phyloP scores from a whole-genome alignment of 352 stramenopile species.

The Globisporangium nunn region DNA sequence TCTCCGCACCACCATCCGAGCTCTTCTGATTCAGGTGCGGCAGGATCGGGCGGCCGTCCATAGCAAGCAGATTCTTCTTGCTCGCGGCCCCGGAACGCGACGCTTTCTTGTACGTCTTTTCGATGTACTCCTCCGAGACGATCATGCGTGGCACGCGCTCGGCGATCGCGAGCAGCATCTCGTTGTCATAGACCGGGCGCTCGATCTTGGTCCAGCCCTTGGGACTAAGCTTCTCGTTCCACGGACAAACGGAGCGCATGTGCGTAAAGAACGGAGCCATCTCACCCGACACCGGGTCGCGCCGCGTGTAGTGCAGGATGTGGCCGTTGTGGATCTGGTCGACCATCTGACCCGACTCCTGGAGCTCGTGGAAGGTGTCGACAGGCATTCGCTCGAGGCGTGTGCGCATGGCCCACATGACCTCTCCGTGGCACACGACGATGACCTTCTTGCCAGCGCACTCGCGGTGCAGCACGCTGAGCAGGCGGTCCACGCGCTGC shows the following conservation, averaged over 20 bases:
- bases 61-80: slow-evolving; percentile 11
- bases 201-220: slow-evolving; percentile 88
- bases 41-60: slow-evolving; percentile 6
- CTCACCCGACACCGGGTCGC: slow-evolving; percentile 57
- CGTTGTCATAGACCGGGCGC: slow-evolving; percentile 85
- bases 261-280: slow-evolving; percentile 85
- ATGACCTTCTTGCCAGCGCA: slow-evolving; percentile 73
- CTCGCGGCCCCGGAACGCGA: slow-evolving; percentile 9
- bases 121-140: slow-evolving; percentile 84
- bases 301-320: slow-evolving; percentile 84
- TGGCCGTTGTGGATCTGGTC: slow-evolving; percentile 89
- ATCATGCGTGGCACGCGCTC: slow-evolving; percentile 85
- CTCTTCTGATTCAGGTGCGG: slow-evolving; percentile 5
- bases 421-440: slow-evolving; percentile 83
- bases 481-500: slow-evolving; percentile 71
- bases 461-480: slow-evolving; percentile 76
- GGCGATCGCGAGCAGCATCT: slow-evolving; percentile 77
- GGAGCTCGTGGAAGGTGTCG: slow-evolving; percentile 81
- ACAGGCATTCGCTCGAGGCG: slow-evolving; percentile 85
- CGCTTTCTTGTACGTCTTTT: slow-evolving; percentile 70
- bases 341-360: slow-evolving; percentile 79
- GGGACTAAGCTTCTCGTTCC: slow-evolving; percentile 85
- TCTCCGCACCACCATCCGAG: background rate
- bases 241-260: slow-evolving; percentile 85
- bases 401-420: slow-evolving; percentile 88